Percentiles rank a stretch among this genome's conserved stretches.
phyloP scores from a whole-genome alignment of 306 rosid genomes.

The Prunus padus region DNA sequence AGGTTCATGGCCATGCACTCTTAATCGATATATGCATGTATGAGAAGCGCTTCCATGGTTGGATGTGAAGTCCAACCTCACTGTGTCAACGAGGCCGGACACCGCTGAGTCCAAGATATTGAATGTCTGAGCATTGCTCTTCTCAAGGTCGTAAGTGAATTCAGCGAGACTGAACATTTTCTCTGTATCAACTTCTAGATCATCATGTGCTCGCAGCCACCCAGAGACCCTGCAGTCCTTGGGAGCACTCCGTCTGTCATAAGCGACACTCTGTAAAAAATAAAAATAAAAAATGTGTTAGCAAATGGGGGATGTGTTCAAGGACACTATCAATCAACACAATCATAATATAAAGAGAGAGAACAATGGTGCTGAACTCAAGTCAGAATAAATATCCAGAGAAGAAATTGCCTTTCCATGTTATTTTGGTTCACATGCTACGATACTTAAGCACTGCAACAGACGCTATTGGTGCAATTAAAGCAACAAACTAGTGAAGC shows the following conservation, averaged over 20 bases:
- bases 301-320: neutral
- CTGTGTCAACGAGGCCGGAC: conserved; percentile 50
- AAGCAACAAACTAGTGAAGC: neutral
- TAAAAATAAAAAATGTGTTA: conserved; percentile 1
- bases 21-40: conserved; percentile 89
- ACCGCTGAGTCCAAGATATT: conserved; percentile 44
- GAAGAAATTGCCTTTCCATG: neutral
- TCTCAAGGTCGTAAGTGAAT: conserved; percentile 79
- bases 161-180: conserved; percentile 58
- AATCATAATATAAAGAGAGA: neutral
- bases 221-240: conserved; percentile 88
- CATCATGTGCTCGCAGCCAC: conserved; percentile 56
- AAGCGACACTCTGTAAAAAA: conserved; percentile 77
- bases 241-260: conserved; percentile 84
- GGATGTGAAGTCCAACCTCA: conserved; percentile 81
- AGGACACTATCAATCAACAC: neutral
- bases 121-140: conserved; percentile 93
- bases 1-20: conserved; percentile 85
- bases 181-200: conserved; percentile 32
- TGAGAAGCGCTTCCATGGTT: conserved; percentile 89
- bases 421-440: neutral
- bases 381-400: neutral
- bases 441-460: neutral
- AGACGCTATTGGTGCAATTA: neutral
- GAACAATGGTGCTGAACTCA: neutral